Evolutionary conservation across 768 basidiomycete genomes (phyloP), one percentile per base, ranked within the genome.

Genomic region (Scleroderma citrinum): DNA sequence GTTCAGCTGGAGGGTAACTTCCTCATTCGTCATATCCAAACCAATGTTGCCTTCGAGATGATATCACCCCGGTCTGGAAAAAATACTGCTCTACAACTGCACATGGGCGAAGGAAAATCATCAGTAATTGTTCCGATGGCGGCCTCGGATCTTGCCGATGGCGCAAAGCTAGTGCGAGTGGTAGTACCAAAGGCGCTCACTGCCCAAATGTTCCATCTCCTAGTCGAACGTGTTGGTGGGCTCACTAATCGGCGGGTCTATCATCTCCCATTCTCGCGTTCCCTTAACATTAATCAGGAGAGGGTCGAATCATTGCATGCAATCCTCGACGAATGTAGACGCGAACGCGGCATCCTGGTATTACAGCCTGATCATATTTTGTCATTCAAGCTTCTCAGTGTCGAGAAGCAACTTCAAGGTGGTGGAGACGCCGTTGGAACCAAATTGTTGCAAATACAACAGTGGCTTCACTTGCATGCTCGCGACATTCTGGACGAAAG

Each of bases 71-170:
- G 47, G 1, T 67, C 60, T 0, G 49, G 52, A 2, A 14, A 53
- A 7, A 81, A 74, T 42, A 70, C 71, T 0, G 58, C 68, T 6
- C 62, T 75, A 24, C 78, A 80, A 35, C 70, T 80, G 14, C 78
- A 81, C 43, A 81, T 81, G 78, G 78, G 78, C 2, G 78, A 81
- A 47, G 80, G 78, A 1, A 81, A 81, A 50, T 69, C 71, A 2
- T 72, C 70, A 0, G 71, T 71, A 1, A 71, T 81, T 17, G 67
- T 80, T 2, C 79, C 79, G 0, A 61, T 79, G 26, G 60, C 69
- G 1, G 62, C 66, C 0, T 55, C 68, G 4, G 56, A 57, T 3
- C 65, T 81, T 12, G 72, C 79, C 0, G 64, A 80, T 53, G 69
- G 74, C 1, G 14, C 64, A 2, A 69, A 62, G 26, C 60, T 81